phyloP scores from a whole-genome alignment of 2,329 filamentous ascomycete species.

The Apiospora hydei region DNA sequence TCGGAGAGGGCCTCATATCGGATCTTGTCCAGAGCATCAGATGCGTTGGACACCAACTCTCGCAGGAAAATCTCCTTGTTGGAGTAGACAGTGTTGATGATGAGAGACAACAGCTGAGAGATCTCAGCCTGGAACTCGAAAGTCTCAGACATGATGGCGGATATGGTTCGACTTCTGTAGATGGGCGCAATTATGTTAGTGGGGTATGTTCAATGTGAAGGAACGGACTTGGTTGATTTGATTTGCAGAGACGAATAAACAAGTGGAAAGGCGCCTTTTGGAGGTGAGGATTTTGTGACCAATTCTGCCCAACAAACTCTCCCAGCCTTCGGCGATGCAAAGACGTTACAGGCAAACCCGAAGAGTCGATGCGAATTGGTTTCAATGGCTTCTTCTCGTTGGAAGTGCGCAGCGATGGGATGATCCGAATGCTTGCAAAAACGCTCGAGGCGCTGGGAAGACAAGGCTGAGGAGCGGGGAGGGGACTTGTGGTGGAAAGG shows the following conservation, averaged over 20 bases:
- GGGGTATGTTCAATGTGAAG: not conserved
- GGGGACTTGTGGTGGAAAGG: not conserved
- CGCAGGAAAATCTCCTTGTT: constrained; percentile 99
- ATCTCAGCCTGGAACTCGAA: constrained; percentile 99
- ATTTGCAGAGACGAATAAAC: not conserved
- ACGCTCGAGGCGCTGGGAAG: constrained; percentile 7
- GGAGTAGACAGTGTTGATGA: constrained; percentile 99
- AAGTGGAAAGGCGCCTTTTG: not conserved
- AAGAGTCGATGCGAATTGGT: not conserved
- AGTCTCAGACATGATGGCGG: constrained; percentile 84
- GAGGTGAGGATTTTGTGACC: not conserved
- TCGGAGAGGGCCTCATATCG: constrained; percentile 98
- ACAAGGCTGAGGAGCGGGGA: constrained; percentile 27
- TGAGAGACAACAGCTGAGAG: constrained; percentile 98
- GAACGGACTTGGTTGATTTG: not conserved
- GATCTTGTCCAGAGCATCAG: constrained; percentile 99
- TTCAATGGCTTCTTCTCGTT: not conserved
- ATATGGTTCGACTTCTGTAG: constrained; percentile 29
- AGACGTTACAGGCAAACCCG: not conserved
- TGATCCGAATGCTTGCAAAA: not conserved
- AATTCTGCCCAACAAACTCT: not conserved
- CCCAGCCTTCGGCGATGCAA: not conserved
- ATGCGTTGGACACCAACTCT: constrained; percentile 98
- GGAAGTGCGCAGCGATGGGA: not conserved
- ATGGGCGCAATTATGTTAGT: not conserved